These are phyloP conservation scores for Saccharomyces eubayanus DNA, from an alignment of 805 yeast species.

Conservation along the genomic window DNA sequence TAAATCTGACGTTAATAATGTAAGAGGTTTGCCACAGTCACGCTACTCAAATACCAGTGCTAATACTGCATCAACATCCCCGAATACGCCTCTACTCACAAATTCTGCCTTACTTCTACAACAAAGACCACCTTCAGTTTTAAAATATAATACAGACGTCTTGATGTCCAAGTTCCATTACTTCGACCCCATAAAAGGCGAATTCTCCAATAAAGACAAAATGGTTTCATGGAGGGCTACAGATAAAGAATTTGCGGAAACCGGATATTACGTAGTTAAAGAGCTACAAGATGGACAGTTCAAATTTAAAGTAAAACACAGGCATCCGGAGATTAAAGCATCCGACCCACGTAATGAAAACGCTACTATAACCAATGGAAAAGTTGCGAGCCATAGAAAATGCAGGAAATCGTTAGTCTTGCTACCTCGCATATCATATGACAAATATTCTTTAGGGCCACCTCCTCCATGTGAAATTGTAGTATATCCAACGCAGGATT, in stretches of 20 bases:
- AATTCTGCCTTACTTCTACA: not conserved
- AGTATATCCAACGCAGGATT: conserved; percentile 43
- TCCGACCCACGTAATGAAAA: conserved; percentile 22
- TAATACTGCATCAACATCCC: not conserved
- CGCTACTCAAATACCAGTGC: not conserved
- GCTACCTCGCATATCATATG: conserved; percentile 40
- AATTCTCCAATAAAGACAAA: conserved; percentile 15
- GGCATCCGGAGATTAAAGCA: conserved; percentile 13
- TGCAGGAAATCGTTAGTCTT: conserved; percentile 9
- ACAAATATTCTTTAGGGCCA: conserved; percentile 65
- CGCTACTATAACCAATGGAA: not conserved
- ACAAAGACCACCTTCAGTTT: conserved; percentile 16
- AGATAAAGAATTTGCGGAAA: conserved; percentile 13
- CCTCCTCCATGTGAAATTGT: conserved; percentile 65
- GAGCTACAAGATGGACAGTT: conserved; percentile 12
- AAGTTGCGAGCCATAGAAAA: conserved; percentile 7
- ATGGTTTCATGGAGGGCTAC: conserved; percentile 21
- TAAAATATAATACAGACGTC: conserved; percentile 17
- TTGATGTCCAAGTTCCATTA: conserved; percentile 26
- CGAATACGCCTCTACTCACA: not conserved
- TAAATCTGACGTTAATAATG: not conserved
- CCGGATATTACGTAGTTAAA: conserved; percentile 21
- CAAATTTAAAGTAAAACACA: conserved; percentile 13
- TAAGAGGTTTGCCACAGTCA: not conserved
- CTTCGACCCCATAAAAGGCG: conserved; percentile 19